Percentiles rank a stretch among this genome's conserved stretches.
Evolutionary conservation across 768 basidiomycete species (phyloP).

Genomic region (Amanita pseudoporphyria): DNA sequence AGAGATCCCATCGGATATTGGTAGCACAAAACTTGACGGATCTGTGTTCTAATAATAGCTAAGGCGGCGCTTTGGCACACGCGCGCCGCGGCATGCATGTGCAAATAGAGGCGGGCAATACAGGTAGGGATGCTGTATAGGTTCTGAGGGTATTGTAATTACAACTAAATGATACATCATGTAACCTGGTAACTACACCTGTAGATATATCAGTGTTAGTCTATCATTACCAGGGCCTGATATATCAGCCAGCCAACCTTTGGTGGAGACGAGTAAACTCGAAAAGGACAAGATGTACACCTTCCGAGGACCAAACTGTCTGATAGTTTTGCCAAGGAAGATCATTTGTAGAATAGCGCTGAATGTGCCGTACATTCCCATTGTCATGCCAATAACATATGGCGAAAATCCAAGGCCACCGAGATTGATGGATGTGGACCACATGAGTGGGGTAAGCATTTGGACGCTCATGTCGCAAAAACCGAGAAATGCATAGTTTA

Average conservation of each 20-base stretch:
- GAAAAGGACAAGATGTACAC: constrained; percentile 16
- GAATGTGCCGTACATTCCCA: constrained; percentile 47
- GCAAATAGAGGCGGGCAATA: neutral
- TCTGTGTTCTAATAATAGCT: neutral
- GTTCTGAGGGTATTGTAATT: too few species aligned
- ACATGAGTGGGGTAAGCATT: too few species aligned
- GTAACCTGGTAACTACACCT: too few species aligned
- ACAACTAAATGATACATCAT: neutral
- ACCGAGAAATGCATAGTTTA: neutral
- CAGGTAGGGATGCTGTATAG: neutral
- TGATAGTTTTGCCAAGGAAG: constrained; percentile 34
- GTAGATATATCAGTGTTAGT: too few species aligned
- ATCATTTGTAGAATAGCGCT: constrained; percentile 43
- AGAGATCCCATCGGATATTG: neutral
- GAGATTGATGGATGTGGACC: constrained; percentile 39
- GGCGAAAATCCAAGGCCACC: constrained; percentile 51
- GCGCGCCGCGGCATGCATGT: neutral
- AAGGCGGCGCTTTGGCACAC: neutral
- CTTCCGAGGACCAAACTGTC: constrained; percentile 39
- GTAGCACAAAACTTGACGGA: neutral
- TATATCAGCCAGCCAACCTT: too few species aligned
- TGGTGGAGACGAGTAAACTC: constrained; percentile 11
- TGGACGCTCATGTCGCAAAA: neutral
- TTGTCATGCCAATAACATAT: constrained; percentile 41
- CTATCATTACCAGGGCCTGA: too few species aligned